Percentiles rank a stretch among this genome's conserved stretches.
These are phyloP conservation scores for Chaetoceros muelleri DNA, from an alignment of 108 stramenopile species.

Conservation along the genomic window DNA sequence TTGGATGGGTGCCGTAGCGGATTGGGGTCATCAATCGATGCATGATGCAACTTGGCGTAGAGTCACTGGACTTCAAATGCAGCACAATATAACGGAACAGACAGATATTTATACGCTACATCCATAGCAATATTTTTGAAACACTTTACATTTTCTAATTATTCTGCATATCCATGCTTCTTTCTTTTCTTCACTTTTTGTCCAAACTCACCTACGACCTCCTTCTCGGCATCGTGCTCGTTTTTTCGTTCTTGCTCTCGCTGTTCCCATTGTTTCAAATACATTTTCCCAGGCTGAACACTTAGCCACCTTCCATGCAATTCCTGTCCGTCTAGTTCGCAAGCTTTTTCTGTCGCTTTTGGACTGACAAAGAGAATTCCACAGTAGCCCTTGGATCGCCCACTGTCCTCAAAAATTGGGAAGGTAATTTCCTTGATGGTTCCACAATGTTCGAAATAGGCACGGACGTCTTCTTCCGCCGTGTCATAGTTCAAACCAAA, in stretches of 20 bases:
- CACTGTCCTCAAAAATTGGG: constrained; percentile 66
- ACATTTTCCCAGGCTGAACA: constrained; percentile 66
- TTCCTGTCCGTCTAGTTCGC: constrained; percentile 39
- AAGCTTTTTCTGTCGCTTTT: constrained; percentile 52
- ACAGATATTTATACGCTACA: no score
- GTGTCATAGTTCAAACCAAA: constrained; percentile 75
- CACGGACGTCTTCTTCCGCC: constrained; percentile 45
- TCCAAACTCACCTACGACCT: constrained; percentile 25
- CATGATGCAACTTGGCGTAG: no score
- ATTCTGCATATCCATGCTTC: constrained; percentile 22
- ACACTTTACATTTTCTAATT: no score
- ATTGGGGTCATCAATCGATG: no score
- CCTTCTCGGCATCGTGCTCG: constrained; percentile 2
- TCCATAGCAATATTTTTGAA: no score
- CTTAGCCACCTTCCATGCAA: constrained; percentile 52
- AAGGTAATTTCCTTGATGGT: constrained; percentile 49
- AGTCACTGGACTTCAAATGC: no score
- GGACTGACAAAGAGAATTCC: constrained; percentile 56
- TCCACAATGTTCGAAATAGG: constrained; percentile 45
- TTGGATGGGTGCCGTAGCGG: no score
- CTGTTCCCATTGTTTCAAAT: constrained; percentile 47
- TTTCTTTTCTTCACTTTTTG: constrained; percentile 38
- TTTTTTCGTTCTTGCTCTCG: constrained; percentile 6
- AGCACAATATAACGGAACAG: no score
- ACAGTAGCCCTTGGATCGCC: constrained; percentile 68